Conservation (phyloP, 2,329 filamentous ascomycete genomes). For the Hypoxylon sp. region DNA sequence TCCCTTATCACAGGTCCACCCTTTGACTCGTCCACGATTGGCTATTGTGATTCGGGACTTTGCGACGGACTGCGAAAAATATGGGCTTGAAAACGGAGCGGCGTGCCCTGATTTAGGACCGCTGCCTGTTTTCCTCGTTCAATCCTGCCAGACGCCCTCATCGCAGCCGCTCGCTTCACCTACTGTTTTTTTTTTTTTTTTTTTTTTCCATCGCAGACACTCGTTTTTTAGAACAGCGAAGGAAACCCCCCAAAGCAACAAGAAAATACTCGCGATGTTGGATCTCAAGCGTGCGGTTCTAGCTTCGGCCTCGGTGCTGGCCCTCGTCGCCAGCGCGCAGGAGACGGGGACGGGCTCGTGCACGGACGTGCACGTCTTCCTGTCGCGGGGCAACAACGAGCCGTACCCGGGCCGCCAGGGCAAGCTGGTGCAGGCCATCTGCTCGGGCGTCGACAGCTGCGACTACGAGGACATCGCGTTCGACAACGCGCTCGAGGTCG, state of each 20-base stretch:
- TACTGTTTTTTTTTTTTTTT: too few relatives aligned
- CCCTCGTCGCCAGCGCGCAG: conserved; percentile 9
- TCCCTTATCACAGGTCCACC: too few relatives aligned
- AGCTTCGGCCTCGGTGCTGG: background rate
- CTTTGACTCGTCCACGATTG: too few relatives aligned
- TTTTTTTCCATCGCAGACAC: background rate
- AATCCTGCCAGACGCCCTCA: too few relatives aligned
- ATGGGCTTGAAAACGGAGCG: too few relatives aligned
- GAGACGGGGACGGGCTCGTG: conserved; percentile 23
- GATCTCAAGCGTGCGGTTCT: background rate
- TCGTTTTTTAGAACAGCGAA: background rate
- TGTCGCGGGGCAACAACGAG: conserved; percentile 46
- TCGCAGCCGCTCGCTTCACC: too few relatives aligned
- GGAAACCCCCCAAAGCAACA: background rate
- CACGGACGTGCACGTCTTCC: conserved; percentile 38
- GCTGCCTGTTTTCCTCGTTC: too few relatives aligned
- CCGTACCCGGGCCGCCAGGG: conserved; percentile 48
- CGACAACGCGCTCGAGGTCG: conserved; percentile 18
- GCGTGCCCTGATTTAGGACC: too few relatives aligned
- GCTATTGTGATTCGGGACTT: too few relatives aligned
- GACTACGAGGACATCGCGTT: conserved; percentile 40
- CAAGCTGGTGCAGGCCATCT: conserved; percentile 44
- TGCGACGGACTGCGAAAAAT: too few relatives aligned
- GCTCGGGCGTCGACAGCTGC: conserved; percentile 41
- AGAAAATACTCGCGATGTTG: background rate